These are phyloP conservation scores for Eutrema japonicum DNA, from an alignment of 345 rosid species.

Conservation along the genomic window DNA sequence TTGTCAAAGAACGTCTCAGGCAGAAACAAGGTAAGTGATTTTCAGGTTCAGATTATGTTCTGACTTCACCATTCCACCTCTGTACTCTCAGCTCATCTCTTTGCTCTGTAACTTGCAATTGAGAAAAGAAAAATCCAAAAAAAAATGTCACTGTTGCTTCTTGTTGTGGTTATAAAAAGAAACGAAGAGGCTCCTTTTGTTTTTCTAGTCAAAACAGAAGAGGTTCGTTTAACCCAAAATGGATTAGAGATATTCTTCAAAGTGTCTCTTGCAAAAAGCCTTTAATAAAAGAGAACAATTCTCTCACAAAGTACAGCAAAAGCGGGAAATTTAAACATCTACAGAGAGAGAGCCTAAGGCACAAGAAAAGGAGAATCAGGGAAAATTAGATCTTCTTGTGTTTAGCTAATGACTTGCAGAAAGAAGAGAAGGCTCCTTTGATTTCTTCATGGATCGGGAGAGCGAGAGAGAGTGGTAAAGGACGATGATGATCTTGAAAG, in stretches of 20 bases:
- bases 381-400: conserved; percentile 43
- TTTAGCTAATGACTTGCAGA: conserved; percentile 63
- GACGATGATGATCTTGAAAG: conserved; percentile 33
- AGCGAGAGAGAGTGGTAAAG: conserved; percentile 54
- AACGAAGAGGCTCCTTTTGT: too few species aligned
- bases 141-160: neutral
- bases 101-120: neutral
- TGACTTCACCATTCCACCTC: neutral
- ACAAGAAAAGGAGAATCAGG: conserved; percentile 22
- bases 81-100: neutral
- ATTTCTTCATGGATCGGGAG: conserved; percentile 70
- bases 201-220: too few species aligned
- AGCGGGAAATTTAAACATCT: conserved; percentile 27
- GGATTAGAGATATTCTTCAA: too few species aligned
- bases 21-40: conserved; percentile 58
- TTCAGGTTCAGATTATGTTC: neutral
- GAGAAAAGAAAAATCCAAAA: neutral
- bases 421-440: conserved; percentile 68
- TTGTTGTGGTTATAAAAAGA: too few species aligned
- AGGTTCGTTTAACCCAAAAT: too few species aligned
- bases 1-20: conserved; percentile 59
- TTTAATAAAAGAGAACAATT: conserved; percentile 9
- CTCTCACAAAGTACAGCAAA: conserved; percentile 26
- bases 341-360: conserved; percentile 27
- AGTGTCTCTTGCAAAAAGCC: conserved; percentile 11